Base-by-base conservation (phyloP, 768 basidiomycete species). In the Mycena albidolilacea region DNA sequence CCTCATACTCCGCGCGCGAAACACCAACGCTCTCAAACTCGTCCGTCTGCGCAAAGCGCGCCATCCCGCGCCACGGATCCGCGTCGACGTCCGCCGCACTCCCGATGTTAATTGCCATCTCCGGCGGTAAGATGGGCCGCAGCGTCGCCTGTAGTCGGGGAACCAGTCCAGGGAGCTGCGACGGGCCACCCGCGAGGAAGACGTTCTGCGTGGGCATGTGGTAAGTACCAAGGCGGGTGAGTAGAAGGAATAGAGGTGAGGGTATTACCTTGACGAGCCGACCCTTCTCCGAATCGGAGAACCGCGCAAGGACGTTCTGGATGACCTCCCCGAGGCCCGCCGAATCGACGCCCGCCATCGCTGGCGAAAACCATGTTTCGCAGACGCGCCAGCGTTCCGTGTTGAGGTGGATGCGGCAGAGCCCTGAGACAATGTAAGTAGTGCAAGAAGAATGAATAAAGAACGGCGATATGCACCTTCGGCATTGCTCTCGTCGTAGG, bases 1-100 rank as follows among this genome's bases (percentile, higher is more conserved):
- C 98, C 9, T 95, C 91, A 76, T 98, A 99, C 80, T 98, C 95
- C 6, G 88, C 90, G 76, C 85, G 87, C 17, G 92, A 95, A 48
- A 97, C 89, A 3, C 89, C 87, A 1, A 90, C 88, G 41, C 79
- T 80, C 57, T 76, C 60, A 77, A 93, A 92, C 70, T 87, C 89
- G 0, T 84, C 82, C n/a, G 89, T 89, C 74, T 80, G 81, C 48
- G 90, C 89, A 77, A 93, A 93, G 62, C 87, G 87, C 15, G 95
- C 94, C 96, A 99, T 97, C 8, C 98, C 98, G 52, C 89, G 87
- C 97, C 97, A 99, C 17, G 97, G 93, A 77, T 97, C 96, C 72
- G 91, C 75, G 14, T 83, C 74, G 0, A 94, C 90, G 79, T 98
- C 91, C 2, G 78, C 82, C 1, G 97, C 94, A 1, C 86, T 83